Conservation (phyloP, 352 stramenopile species). For the Globisporangium emineosum region DNA sequence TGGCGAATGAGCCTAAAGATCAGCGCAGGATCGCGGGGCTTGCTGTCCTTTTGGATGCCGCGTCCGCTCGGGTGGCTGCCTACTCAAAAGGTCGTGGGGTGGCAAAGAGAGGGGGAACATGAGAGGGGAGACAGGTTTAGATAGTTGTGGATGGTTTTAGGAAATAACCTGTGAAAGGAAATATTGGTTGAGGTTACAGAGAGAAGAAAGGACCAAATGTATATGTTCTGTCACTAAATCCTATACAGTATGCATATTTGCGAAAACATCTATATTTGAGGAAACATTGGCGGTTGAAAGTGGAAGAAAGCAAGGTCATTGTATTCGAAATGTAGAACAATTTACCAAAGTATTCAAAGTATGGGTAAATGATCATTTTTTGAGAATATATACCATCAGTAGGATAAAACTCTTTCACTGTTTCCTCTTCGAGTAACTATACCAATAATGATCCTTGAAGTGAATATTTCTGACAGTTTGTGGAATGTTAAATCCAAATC, state of each 20-base stretch:
- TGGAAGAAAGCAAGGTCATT: not conserved
- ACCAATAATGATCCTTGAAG: no score
- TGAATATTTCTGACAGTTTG: no score
- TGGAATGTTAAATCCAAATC: no score
- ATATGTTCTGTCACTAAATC: not conserved
- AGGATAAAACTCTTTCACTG: no score
- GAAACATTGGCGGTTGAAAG: not conserved
- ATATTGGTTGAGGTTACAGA: no score
- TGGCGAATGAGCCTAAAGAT: not conserved
- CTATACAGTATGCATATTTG: not conserved
- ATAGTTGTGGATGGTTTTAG: not conserved
- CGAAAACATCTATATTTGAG: not conserved
- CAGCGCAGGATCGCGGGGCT: not conserved
- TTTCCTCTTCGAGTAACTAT: no score
- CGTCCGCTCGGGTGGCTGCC: not conserved
- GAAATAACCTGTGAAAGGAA: no score
- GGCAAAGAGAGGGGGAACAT: not conserved
- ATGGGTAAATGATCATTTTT: no score
- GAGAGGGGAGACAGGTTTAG: not conserved
- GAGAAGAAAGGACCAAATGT: no score
- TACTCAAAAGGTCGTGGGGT: constrained; percentile 1
- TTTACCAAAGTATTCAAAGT: no score
- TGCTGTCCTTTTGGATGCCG: not conserved
- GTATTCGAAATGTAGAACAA: no score
- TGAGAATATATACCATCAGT: no score